Evolutionary conservation across 768 basidiomycete genomes (phyloP), one percentile per base, ranked within the genome.

Genomic region (Tulasnella sp.): DNA sequence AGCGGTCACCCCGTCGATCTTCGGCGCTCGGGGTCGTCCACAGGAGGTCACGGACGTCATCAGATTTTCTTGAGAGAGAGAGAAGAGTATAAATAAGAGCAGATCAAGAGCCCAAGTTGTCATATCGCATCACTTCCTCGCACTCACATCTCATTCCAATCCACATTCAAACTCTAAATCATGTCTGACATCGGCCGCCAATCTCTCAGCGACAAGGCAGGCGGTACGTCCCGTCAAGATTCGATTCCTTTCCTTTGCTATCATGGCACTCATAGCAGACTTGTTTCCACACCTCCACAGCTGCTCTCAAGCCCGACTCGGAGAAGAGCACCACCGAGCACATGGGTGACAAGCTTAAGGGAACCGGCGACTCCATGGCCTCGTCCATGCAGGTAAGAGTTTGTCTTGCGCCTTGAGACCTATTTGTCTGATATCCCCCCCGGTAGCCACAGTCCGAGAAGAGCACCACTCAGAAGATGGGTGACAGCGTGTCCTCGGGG

Each of bases 281-380:
- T n/a, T n/a, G n/a, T 13, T 15, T 9, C 35, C 15, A 32, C 39
- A 23, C 37, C 10, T 69, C 48, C 29, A 70, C 29, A 48, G 55
- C 67, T 79, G 77, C 67, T 26, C n/a, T 79, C 69, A 79, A 81
- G 81, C 81, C 81, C 57, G 81, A 81, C 70, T 80, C 81, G 11
- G 67, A 81, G 78, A 81, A 81, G 81, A 77, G 78, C 26, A 77
- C 77, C 71, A 79, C 80, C 35, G 83, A 85, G 78, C 83, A 89
- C 78, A 83, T 94, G 42, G 92, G 90, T 5, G 93, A 89, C 0
- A 92, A 92, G 26, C 86, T 88, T 55, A 81, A 81, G 61, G 81
- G 81, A 7, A 80, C 74, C 23, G 29, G 67, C 44, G 81, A 81
- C 77, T 61, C 26, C 70, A 42, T 75, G 55, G 81, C 81, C 23